These are phyloP conservation scores for Oehlia diaphana DNA, from an alignment of 192 early-diverging fungal genomes.

Conservation along the genomic window DNA sequence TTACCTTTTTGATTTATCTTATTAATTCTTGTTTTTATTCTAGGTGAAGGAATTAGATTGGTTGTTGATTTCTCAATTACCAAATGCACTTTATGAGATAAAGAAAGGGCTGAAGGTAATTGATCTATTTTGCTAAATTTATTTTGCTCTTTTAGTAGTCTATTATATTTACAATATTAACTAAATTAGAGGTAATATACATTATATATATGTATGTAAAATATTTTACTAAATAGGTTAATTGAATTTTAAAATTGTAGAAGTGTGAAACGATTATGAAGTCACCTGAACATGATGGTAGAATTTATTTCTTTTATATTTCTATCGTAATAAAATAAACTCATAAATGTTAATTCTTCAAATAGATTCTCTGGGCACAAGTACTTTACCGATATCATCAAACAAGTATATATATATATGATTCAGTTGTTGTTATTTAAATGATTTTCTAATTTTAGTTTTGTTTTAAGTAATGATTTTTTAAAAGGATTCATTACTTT, in stretches of 20 bases:
- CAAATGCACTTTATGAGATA: conserved; percentile 10
- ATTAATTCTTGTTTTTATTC: neutral
- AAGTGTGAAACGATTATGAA: conserved; percentile 26
- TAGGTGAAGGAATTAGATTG: conserved; percentile 23
- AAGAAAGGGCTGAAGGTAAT: conserved; percentile 24
- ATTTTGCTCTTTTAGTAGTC: neutral
- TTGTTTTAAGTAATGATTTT: conserved; percentile 3
- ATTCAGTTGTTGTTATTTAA: neutral
- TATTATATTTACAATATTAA: too few relatives aligned
- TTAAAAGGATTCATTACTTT: conserved; percentile 19
- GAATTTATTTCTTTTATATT: neutral
- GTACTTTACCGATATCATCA: conserved; percentile 16
- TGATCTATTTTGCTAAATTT: neutral
- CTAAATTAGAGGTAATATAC: too few relatives aligned
- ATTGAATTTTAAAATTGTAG: neutral
- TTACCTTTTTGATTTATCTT: neutral
- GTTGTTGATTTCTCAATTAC: conserved; percentile 23
- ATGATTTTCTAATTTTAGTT: neutral
- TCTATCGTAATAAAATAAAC: neutral
- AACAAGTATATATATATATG: neutral
- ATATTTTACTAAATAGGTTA: neutral
- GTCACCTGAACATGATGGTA: conserved; percentile 15
- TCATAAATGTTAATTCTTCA: too few relatives aligned
- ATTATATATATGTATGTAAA: too few relatives aligned
- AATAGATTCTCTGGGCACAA: neutral